A percentile compares a stretch with the other conserved stretches of the same genome.
Conservation (phyloP, 352 stramenopile genomes). For the Pythium dissotocum region DNA sequence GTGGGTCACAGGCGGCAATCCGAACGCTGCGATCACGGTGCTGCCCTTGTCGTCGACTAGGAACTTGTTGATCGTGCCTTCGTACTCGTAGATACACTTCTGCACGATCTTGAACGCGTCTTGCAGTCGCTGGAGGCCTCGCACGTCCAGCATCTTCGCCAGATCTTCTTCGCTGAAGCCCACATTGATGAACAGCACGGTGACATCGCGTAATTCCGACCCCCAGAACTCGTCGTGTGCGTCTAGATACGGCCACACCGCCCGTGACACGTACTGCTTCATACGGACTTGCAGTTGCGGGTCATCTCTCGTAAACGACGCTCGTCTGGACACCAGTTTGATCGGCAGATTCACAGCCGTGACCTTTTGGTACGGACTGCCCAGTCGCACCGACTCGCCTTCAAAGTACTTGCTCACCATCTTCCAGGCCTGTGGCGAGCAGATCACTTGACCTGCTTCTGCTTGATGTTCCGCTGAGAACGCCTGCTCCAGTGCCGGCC, state of each 20-base stretch:
- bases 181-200: conserved; percentile 94
- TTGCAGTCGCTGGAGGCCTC: conserved; percentile 71
- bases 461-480: conserved; percentile 90
- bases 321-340: conserved; percentile 62
- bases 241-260: conserved; percentile 91
- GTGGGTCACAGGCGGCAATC: conserved; percentile 90
- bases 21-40: conserved; percentile 93
- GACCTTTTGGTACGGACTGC: conserved; percentile 61
- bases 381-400: conserved; percentile 38
- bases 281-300: conserved; percentile 82
- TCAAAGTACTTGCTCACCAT: conserved; percentile 67
- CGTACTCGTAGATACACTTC: conserved; percentile 92
- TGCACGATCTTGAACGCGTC: conserved; percentile 86
- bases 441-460: conserved; percentile 89
- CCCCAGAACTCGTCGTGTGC: conserved; percentile 93
- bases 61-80: conserved; percentile 96
- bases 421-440: conserved; percentile 81
- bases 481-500: conserved; percentile 89
- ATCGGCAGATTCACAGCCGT: conserved; percentile 55
- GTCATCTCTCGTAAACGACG: conserved; percentile 80
- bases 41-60: conserved; percentile 95
- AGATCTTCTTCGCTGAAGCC: conserved; percentile 88
- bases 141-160: conserved; percentile 68
- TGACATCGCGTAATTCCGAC: conserved; percentile 90
- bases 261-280: conserved; percentile 90